A percentile compares a stretch with the other conserved stretches of the same genome.
These are phyloP conservation scores for Candida ortonii DNA, from an alignment of 805 yeast genomes.

Conservation along the genomic window DNA sequence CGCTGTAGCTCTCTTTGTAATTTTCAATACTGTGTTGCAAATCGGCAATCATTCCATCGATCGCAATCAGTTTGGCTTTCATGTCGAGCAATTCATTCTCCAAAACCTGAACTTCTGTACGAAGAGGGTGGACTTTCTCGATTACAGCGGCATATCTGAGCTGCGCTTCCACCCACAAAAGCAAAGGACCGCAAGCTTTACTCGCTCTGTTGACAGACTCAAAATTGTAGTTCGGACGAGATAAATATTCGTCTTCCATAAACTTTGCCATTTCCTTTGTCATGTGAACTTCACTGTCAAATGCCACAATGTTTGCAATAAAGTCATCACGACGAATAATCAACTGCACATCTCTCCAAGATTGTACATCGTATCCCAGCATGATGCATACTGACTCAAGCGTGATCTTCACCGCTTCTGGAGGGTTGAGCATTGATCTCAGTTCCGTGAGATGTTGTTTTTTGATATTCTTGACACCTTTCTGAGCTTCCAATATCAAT, in stretches of 20 bases:
- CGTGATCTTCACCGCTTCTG: constrained; percentile 78
- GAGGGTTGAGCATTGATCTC: constrained; percentile 87
- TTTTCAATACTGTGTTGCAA: constrained; percentile 63
- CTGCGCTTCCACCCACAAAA: constrained; percentile 89
- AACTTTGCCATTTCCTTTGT: constrained; percentile 47
- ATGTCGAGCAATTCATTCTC: constrained; percentile 63
- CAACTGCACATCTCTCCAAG: constrained; percentile 82
- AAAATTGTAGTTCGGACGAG: constrained; percentile 61
- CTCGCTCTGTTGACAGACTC: constrained; percentile 84
- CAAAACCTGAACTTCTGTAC: constrained; percentile 57
- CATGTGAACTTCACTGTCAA: constrained; percentile 60
- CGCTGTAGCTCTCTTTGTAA: constrained; percentile 68
- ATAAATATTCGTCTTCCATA: constrained; percentile 60
- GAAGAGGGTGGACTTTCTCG: constrained; percentile 70
- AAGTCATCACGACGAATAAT: constrained; percentile 86
- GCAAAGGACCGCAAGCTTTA: constrained; percentile 90
- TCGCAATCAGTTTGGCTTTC: constrained; percentile 66
- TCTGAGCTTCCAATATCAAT: constrained; percentile 75
- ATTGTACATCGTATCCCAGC: constrained; percentile 62
- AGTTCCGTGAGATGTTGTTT: constrained; percentile 89
- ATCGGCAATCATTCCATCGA: constrained; percentile 78
- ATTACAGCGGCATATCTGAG: constrained; percentile 70
- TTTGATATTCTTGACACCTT: constrained; percentile 88
- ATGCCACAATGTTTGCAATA: constrained; percentile 75
- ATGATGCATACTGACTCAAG: constrained; percentile 84